Conservation (phyloP, 768 basidiomycete species). For the Psilocybe azurescens region DNA sequence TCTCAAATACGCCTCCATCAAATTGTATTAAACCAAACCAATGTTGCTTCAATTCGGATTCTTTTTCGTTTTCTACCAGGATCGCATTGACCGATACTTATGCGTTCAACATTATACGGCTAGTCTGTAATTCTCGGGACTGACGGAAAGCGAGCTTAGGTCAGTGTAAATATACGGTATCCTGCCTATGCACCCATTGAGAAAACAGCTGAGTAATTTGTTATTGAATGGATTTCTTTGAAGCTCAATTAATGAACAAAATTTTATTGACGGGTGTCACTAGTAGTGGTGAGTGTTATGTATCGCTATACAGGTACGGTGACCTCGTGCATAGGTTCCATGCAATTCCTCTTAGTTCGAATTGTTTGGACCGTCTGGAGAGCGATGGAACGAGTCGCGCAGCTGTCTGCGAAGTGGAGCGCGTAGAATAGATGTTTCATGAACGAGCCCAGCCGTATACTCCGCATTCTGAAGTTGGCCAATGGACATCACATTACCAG, state of each 20-base stretch:
- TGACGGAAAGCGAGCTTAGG: too few species aligned
- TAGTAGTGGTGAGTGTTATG: not conserved
- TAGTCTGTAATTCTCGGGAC: too few species aligned
- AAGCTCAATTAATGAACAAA: too few species aligned
- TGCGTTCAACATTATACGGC: too few species aligned
- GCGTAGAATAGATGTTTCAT: not conserved
- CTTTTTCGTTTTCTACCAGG: not conserved
- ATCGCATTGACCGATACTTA: not conserved
- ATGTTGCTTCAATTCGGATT: not conserved
- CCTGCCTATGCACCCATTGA: too few species aligned
- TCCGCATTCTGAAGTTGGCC: not conserved
- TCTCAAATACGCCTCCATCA: not conserved
- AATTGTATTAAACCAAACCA: not conserved
- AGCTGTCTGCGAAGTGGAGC: not conserved
- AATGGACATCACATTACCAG: not conserved
- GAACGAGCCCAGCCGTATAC: not conserved
- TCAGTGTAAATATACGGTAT: too few species aligned
- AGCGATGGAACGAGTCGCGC: not conserved
- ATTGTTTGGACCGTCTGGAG: not conserved
- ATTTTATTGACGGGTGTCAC: not conserved
- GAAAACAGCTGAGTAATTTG: too few species aligned
- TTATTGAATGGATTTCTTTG: too few species aligned
- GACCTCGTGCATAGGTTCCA: not conserved
- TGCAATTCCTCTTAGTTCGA: not conserved
- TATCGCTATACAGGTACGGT: not conserved